Evolutionary conservation across 129 eudicot species (phyloP).

Genomic region (Escallonia rubra): DNA sequence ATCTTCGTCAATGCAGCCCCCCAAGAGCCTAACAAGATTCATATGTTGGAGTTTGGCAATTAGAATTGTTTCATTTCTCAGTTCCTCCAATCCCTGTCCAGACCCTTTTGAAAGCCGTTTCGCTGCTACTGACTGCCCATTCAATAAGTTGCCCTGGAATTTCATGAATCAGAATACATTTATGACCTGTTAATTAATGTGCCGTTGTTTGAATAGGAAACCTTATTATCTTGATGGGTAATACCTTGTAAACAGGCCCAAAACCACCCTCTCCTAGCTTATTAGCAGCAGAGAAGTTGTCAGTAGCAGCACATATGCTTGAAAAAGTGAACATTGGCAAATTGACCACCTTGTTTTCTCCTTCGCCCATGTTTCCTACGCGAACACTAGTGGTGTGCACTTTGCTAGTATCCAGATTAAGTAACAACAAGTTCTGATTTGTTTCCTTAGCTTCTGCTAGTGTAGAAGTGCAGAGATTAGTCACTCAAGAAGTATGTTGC

Average conservation of each 20-base stretch:
- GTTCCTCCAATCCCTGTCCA: slow-evolving; percentile 2
- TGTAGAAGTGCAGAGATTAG: neutral
- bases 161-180: neutral
- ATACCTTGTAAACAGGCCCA: neutral
- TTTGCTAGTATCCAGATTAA: neutral
- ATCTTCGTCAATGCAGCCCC: neutral
- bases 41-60: slow-evolving; percentile 9
- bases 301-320: neutral
- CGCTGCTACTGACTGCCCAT: neutral
- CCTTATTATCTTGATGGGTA: neutral
- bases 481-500: neutral
- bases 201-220: neutral
- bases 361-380: neutral
- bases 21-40: slow-evolving; percentile 1
- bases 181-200: neutral
- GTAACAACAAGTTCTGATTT: neutral
- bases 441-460: neutral
- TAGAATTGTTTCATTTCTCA: neutral
- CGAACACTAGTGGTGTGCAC: neutral
- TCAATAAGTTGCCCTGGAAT: neutral
- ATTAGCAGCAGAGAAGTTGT: neutral
- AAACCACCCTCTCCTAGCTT: slow-evolving; percentile 4
- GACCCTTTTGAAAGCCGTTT: slow-evolving; percentile 3
- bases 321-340: neutral
- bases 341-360: neutral